Percentiles rank a stretch among this genome's conserved stretches.
phyloP scores from a whole-genome alignment of 2,329 filamentous ascomycete genomes.

The Sporothrix protearum region DNA sequence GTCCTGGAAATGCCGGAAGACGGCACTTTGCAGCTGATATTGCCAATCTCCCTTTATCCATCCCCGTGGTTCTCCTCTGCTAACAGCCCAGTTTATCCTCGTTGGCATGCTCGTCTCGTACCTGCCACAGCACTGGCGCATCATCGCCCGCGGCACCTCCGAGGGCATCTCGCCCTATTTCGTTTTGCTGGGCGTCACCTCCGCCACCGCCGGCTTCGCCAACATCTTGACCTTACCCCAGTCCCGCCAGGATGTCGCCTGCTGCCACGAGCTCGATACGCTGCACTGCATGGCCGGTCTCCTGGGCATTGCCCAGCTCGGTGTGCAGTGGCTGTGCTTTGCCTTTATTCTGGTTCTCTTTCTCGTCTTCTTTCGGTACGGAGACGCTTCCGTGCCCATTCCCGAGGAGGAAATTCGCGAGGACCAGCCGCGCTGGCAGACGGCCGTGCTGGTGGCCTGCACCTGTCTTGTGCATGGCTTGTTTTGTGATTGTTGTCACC shows the following conservation, averaged over 20 bases:
- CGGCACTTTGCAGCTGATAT: background rate
- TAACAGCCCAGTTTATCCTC: slow-evolving; percentile 60
- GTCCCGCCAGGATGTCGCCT: slow-evolving; percentile 77
- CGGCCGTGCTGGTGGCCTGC: slow-evolving; percentile 70
- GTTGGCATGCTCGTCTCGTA: slow-evolving; percentile 89
- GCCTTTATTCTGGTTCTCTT: slow-evolving; percentile 88
- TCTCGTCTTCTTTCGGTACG: slow-evolving; percentile 83
- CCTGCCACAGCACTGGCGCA: slow-evolving; percentile 89
- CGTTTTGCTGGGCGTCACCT: slow-evolving; percentile 87
- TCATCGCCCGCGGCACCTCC: slow-evolving; percentile 78
- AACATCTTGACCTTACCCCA: slow-evolving; percentile 88
- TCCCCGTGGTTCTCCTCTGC: background rate
- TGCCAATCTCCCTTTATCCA: background rate
- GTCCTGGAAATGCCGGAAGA: background rate
- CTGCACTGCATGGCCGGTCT: slow-evolving; percentile 83
- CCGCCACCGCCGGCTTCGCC: slow-evolving; percentile 80
- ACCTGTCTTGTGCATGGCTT: slow-evolving; percentile 73
- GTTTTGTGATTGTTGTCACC: slow-evolving; percentile 63
- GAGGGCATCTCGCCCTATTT: slow-evolving; percentile 96
- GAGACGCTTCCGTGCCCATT: slow-evolving; percentile 48
- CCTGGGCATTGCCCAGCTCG: slow-evolving; percentile 86
- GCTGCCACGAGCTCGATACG: slow-evolving; percentile 75
- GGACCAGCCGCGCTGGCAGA: slow-evolving; percentile 66
- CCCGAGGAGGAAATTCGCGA: slow-evolving; percentile 46
- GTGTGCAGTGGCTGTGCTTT: slow-evolving; percentile 88